Evolutionary conservation across 306 rosid genomes (phyloP), one percentile per base, ranked within the genome.

Genomic region (Calophaca sinica): DNA sequence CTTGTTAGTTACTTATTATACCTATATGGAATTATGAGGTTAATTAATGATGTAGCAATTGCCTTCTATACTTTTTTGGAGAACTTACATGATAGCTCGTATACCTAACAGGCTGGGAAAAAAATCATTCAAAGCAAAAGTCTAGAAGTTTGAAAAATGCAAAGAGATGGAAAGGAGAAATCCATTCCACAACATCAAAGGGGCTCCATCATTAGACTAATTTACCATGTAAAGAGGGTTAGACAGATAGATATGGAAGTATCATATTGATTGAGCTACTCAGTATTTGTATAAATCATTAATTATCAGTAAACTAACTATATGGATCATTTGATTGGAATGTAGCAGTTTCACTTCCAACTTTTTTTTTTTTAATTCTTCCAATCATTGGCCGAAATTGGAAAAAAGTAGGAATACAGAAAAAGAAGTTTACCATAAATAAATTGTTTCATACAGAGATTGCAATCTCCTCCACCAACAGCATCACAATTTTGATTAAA

Each of bases 121-220:
- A 71, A 90, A 84, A 96, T 83, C 98, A 93, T 35, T 91, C 93
- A 33, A 93, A 93, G 80, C 84, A 20, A 90, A 93, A 93, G 75
- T 90, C 98, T 1, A 89, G 86, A 80, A 90, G 94, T 49, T 6
- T 45, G 39, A 90, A 90, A 81, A 90, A 90, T 69, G 62, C 96
- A 0, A 93, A 88, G 88, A 88, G 98, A 80, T 93, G 96, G 98
- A 93, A 90, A 0, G 90, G 79, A 88, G 65, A 55, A 51, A 74
- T 13, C 6, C 72, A 26, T 77, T 61, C 14, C 9, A 35, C 5
- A 52, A 20, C 29, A 57, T 57, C 50, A n/a, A 28, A 36, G 28
- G 68, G 50, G 53, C 29, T 57, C 0, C 53, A 49, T 29, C 70
- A 53, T 62, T 20, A 15, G 20, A 51, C 7, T 53, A 67, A 58